Percentiles rank a stretch among this genome's conserved stretches.
Conservation (phyloP, 768 basidiomycete species). For the Kwoniella europaea region DNA sequence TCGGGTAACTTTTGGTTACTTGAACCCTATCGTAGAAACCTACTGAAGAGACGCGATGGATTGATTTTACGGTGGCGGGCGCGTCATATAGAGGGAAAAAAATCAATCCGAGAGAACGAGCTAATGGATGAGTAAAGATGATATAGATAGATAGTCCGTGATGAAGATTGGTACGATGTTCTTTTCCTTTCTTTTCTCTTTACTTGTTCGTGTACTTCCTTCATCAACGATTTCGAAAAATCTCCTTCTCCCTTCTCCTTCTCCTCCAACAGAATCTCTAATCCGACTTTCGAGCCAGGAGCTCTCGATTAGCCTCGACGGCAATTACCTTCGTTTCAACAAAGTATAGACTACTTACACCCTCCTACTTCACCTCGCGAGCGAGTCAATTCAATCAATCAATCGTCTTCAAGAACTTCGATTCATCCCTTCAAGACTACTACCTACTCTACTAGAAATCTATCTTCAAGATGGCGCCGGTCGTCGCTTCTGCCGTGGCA, state of each 20-base stretch:
- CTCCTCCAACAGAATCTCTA: constrained; percentile 22
- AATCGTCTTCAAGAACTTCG: neutral
- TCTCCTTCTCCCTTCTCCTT: constrained; percentile 19
- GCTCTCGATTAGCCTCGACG: constrained; percentile 53
- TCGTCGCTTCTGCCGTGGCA: constrained; percentile 43
- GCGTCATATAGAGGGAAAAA: constrained; percentile 10
- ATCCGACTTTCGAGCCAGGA: constrained; percentile 44
- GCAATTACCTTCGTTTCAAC: constrained; percentile 44
- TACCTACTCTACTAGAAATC: neutral
- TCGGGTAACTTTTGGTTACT: constrained; percentile 21
- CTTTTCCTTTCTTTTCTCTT: constrained; percentile 8
- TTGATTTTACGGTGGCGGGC: constrained; percentile 21
- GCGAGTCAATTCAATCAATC: neutral
- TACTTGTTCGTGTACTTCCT: neutral
- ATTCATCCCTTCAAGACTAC: constrained; percentile 6
- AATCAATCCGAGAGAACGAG: neutral
- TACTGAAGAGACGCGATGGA: constrained; percentile 15
- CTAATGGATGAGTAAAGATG: neutral
- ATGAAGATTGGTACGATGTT: neutral
- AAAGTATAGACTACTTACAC: constrained; percentile 12
- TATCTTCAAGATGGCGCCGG: constrained; percentile 47
- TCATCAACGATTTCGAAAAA: constrained; percentile 1
- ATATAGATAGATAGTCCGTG: neutral
- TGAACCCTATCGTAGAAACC: neutral
- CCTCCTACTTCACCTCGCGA: neutral